Evolutionary conservation across 768 basidiomycete species (phyloP).

Genomic region (Trametes cinnabarina): DNA sequence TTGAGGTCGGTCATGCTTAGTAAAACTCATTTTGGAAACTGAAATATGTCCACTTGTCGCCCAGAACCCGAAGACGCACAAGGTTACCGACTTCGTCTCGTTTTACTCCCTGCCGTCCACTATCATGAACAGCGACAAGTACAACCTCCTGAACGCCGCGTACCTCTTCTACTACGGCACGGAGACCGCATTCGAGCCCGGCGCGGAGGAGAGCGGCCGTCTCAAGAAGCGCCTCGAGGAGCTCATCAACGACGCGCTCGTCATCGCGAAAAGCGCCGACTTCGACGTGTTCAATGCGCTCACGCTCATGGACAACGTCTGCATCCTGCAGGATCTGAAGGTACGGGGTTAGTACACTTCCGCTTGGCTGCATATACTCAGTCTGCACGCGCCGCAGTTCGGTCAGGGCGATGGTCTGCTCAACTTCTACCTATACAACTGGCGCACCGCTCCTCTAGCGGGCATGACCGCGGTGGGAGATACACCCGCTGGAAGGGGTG

Average conservation of each 20-base stretch:
- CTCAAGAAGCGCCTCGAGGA: slow-evolving; percentile 69
- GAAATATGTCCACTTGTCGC: too few relatives aligned
- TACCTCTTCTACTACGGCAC: slow-evolving; percentile 97
- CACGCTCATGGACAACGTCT: slow-evolving; percentile 90
- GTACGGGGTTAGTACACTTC: slow-evolving; percentile 38
- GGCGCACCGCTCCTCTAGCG: slow-evolving; percentile 78
- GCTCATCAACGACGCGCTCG: slow-evolving; percentile 76
- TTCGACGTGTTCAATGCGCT: slow-evolving; percentile 98
- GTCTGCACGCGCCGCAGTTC: slow-evolving; percentile 66
- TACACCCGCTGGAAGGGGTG: slow-evolving; percentile 66
- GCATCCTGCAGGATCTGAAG: slow-evolving; percentile 81
- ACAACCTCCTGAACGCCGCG: slow-evolving; percentile 81
- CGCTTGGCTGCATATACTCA: neutral
- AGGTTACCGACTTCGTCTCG: slow-evolving; percentile 93
- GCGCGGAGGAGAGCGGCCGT: slow-evolving; percentile 55
- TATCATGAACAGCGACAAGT: slow-evolving; percentile 73
- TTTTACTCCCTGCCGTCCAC: slow-evolving; percentile 97
- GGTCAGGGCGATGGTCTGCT: slow-evolving; percentile 90
- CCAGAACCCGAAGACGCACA: slow-evolving; percentile 82
- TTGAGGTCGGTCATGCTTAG: slow-evolving; percentile 74
- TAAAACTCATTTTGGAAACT: too few relatives aligned
- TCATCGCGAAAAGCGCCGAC: slow-evolving; percentile 75
- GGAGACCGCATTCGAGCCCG: slow-evolving; percentile 62
- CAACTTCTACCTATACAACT: slow-evolving; percentile 94
- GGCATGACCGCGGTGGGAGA: slow-evolving; percentile 58